Conservation (phyloP, 1,284 basidiomycete species). For the Fomitopsis schrenkii region DNA sequence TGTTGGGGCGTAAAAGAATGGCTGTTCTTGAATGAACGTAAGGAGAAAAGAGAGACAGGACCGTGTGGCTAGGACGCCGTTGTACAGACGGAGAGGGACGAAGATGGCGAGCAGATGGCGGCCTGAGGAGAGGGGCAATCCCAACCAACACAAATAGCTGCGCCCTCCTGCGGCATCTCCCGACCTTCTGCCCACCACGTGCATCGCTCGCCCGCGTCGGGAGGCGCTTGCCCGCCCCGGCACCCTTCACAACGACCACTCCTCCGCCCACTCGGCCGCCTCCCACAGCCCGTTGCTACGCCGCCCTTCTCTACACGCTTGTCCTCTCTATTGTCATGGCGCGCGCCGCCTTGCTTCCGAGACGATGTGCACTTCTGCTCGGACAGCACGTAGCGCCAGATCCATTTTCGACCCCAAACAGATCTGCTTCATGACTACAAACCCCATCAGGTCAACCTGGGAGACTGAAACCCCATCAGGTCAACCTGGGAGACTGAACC, state of each 20-base stretch:
- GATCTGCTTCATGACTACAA: background rate
- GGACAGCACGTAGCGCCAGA: background rate
- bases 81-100: constrained; percentile 20
- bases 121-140: constrained; percentile 13
- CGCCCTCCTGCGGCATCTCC: constrained; percentile 8
- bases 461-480: background rate
- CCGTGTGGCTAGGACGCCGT: constrained; percentile 23
- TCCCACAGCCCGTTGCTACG: background rate
- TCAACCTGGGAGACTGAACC: background rate
- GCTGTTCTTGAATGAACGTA: constrained; percentile 31
- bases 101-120: constrained; percentile 29
- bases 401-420: background rate
- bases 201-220: background rate
- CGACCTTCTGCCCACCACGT: background rate
- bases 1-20: constrained; percentile 34
- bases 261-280: background rate
- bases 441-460: background rate
- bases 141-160: constrained; percentile 13
- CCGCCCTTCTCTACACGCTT: background rate
- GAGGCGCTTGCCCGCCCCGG: background rate
- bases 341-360: background rate
- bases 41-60: constrained; percentile 33
- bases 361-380: background rate
- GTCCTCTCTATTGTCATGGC: too few species aligned
- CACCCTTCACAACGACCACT: background rate